Evolutionary conservation across 108 stramenopile species (phyloP).

Genomic region (Fistulifera solaris): DNA sequence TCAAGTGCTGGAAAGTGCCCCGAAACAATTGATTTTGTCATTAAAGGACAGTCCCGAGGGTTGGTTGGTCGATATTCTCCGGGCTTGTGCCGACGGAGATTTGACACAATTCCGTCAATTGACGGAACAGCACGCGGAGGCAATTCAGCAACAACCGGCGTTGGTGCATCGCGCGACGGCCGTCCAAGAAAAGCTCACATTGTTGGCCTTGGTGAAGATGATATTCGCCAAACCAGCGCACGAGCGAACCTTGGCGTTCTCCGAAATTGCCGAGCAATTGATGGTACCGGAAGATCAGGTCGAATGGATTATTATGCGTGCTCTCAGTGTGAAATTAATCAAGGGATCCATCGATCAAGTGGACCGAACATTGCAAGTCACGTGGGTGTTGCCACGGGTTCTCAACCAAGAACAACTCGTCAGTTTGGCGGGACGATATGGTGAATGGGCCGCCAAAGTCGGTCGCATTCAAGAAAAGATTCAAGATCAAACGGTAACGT

Average conservation of each 20-base stretch:
- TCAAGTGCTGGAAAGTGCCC: slow-evolving; percentile 60
- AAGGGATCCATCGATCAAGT: slow-evolving; percentile 86
- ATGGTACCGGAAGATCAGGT: slow-evolving; percentile 84
- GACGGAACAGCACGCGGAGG: slow-evolving; percentile 34
- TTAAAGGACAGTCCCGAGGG: slow-evolving; percentile 58
- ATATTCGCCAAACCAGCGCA: slow-evolving; percentile 85
- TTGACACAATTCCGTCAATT: slow-evolving; percentile 68
- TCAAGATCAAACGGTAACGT: slow-evolving; percentile 22
- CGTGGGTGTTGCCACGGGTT: slow-evolving; percentile 98
- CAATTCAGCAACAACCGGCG: slow-evolving; percentile 79
- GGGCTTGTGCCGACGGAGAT: slow-evolving; percentile 81
- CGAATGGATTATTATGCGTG: slow-evolving; percentile 97
- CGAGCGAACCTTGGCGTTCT: slow-evolving; percentile 84
- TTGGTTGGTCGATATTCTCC: slow-evolving; percentile 84
- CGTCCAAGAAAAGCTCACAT: slow-evolving; percentile 91
- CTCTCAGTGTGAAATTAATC: slow-evolving; percentile 88
- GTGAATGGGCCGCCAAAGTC: slow-evolving; percentile 76
- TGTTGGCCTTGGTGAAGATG: slow-evolving; percentile 90
- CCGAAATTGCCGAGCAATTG: slow-evolving; percentile 70
- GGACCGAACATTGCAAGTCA: slow-evolving; percentile 73
- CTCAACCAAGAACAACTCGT: slow-evolving; percentile 72
- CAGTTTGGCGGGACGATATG: slow-evolving; percentile 73
- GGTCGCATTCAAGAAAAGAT: slow-evolving; percentile 54
- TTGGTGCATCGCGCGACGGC: slow-evolving; percentile 66
- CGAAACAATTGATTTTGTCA: slow-evolving; percentile 69